These are phyloP conservation scores for Neurospora sp. DNA, from an alignment of 495 filamentous ascomycete species.

Conservation along the genomic window DNA sequence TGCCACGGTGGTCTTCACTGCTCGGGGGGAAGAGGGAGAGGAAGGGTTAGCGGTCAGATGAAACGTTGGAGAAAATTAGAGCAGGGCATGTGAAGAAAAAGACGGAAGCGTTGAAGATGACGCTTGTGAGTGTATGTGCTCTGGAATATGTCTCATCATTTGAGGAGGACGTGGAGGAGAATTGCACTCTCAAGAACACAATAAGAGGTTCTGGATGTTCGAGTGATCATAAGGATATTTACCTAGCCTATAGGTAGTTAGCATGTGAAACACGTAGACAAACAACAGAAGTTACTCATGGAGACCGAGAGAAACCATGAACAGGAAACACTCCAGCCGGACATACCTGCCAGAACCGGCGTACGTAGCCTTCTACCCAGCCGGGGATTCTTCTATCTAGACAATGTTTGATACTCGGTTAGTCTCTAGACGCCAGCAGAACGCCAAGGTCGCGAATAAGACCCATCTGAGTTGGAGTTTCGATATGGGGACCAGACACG, in stretches of 20 bases:
- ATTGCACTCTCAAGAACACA: background rate
- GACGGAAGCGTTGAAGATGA: background rate
- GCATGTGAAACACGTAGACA: background rate
- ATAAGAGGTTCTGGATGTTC: background rate
- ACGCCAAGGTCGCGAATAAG: background rate
- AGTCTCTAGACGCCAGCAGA: conserved; percentile 3
- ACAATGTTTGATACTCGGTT: background rate
- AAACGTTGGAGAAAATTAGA: background rate
- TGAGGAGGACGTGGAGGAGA: background rate
- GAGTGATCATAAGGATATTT: background rate
- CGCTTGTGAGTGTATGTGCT: background rate
- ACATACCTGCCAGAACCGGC: conserved; percentile 92
- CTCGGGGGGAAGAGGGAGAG: background rate
- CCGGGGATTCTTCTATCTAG: conserved; percentile 78
- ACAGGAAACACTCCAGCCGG: background rate
- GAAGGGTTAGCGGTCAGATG: background rate
- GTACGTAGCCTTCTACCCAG: conserved; percentile 88
- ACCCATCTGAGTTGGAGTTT: background rate
- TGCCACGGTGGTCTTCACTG: conserved; percentile 92
- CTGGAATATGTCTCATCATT: background rate
- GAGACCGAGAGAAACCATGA: background rate
- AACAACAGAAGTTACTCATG: background rate
- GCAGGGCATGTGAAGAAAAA: background rate
- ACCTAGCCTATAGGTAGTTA: background rate
- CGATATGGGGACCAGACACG: background rate